Evolutionary conservation across 768 basidiomycete genomes (phyloP).

Genomic region (Boletus bicolor): DNA sequence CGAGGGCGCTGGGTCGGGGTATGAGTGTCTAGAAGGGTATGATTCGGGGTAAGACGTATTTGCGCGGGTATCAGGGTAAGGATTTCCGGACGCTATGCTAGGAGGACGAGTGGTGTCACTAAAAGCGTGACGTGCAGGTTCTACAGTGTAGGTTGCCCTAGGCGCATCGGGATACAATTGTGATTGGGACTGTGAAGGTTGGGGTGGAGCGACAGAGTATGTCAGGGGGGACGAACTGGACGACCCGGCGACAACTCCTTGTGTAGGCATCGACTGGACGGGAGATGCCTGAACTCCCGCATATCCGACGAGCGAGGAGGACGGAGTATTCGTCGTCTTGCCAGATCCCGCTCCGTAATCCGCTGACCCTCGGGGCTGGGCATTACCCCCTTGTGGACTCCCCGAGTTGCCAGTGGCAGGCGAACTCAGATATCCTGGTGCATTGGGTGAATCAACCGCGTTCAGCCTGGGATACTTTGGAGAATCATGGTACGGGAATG

Average conservation of each 20-base stretch:
- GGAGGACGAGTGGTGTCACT: conserved; percentile 19
- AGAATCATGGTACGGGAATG: conserved; percentile 78
- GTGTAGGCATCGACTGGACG: conserved; percentile 21
- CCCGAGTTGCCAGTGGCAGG: conserved; percentile 58
- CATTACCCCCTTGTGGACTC: conserved; percentile 42
- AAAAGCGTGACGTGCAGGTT: conserved; percentile 24
- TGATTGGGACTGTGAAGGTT: conserved; percentile 22
- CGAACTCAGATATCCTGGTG: conserved; percentile 45
- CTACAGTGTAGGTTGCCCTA: conserved; percentile 19
- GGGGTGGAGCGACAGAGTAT: conserved; percentile 21
- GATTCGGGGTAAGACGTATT: conserved; percentile 24
- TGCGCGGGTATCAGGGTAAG: conserved; percentile 28
- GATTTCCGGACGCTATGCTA: conserved; percentile 21
- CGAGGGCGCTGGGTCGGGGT: conserved; percentile 23
- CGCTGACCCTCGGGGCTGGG: conserved; percentile 24
- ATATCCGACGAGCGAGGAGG: conserved; percentile 30
- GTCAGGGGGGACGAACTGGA: conserved; percentile 25
- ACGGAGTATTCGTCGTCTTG: conserved; percentile 17
- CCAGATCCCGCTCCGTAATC: conserved; percentile 24
- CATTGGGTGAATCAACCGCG: conserved; percentile 47
- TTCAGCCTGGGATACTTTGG: conserved; percentile 49
- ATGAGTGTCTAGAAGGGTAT: conserved; percentile 24
- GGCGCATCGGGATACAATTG: conserved; percentile 27
- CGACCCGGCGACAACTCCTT: conserved; percentile 15
- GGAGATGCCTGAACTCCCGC: conserved; percentile 20